Conservation (phyloP, 306 rosid genomes). For the Castanopsis chinensis region DNA sequence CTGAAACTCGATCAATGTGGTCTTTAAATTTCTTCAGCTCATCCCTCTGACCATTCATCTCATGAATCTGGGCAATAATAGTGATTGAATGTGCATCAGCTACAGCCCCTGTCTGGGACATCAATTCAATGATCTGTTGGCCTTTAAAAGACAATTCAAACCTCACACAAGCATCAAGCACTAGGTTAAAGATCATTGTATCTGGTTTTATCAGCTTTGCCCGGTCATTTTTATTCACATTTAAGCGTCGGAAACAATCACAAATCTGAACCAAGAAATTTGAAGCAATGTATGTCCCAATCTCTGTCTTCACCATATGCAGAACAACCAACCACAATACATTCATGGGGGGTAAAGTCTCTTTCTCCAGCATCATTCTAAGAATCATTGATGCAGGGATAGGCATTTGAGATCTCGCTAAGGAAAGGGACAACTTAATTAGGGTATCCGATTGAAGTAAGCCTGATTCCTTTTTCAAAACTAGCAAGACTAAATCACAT, state of each 20-base stretch:
- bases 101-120: constrained; percentile 49
- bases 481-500: constrained; percentile 54
- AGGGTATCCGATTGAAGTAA: constrained; percentile 53
- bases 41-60: constrained; percentile 9
- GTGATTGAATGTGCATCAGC: constrained; percentile 75
- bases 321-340: constrained; percentile 52
- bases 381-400: constrained; percentile 51
- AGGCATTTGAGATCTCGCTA: constrained; percentile 71
- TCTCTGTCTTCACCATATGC: constrained; percentile 70
- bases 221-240: constrained; percentile 28
- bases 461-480: constrained; percentile 43
- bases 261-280: constrained; percentile 65
- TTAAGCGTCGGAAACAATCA: constrained; percentile 37
- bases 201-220: constrained; percentile 21
- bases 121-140: constrained; percentile 51
- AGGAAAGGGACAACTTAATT: constrained; percentile 60
- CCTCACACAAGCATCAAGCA: constrained; percentile 83
- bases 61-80: constrained; percentile 59
- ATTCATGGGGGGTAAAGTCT: constrained; percentile 50
- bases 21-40: constrained; percentile 47
- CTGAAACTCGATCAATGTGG: constrained; percentile 46
- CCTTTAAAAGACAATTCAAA: constrained; percentile 70
- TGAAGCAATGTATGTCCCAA: constrained; percentile 65
- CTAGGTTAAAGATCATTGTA: constrained; percentile 67
- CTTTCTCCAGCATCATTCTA: constrained; percentile 52